A percentile compares a stretch with the other conserved stretches of the same genome.
Conservation (phyloP, 2,329 filamentous ascomycete species). For the Chaetomiaceae sp. region DNA sequence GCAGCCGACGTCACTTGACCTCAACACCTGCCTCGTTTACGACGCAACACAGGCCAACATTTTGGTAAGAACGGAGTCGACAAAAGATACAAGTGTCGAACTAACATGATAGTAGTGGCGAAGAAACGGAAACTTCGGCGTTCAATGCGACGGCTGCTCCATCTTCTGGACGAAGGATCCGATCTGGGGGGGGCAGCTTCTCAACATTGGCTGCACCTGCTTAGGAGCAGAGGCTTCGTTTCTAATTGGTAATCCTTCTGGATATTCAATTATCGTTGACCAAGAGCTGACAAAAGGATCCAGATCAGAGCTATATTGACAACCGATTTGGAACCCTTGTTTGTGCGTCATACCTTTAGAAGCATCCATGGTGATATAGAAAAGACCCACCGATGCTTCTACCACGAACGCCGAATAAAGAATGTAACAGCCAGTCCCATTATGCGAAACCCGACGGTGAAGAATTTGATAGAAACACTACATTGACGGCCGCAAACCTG, state of each 20-base stretch:
- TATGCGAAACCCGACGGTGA: no score
- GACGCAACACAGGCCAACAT: neutral
- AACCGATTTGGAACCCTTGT: no score
- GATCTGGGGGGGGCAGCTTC: neutral
- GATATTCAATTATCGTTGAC: neutral
- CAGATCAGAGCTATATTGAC: no score
- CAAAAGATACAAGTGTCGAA: neutral
- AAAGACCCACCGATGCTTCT: no score
- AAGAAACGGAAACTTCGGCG: neutral
- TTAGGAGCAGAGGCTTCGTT: neutral
- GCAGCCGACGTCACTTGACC: neutral
- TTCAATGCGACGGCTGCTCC: neutral
- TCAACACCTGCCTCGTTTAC: neutral
- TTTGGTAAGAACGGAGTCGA: neutral
- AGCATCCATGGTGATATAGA: no score
- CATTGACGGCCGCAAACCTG: no score
- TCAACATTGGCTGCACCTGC: neutral
- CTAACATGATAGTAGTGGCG: neutral
- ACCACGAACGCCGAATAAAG: no score
- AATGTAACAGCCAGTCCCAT: no score
- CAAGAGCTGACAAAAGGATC: no score
- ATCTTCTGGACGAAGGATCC: neutral
- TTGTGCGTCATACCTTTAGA: no score
- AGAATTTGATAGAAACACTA: no score
- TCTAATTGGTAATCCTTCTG: neutral